phyloP scores from a whole-genome alignment of 2,329 filamentous ascomycete genomes.

The Diaporthe helianthi region DNA sequence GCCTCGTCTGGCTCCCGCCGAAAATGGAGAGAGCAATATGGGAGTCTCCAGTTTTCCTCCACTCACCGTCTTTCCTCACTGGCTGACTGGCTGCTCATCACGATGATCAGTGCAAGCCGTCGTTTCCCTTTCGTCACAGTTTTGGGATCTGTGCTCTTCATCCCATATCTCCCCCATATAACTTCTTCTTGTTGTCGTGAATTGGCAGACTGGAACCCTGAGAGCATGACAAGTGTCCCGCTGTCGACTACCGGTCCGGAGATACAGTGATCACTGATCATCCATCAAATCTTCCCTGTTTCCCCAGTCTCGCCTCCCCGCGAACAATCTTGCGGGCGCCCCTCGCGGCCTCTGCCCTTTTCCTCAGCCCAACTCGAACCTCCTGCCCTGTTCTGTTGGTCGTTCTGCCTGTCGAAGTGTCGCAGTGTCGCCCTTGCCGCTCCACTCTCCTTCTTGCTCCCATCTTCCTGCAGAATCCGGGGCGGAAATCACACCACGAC shows the following conservation, averaged over 20 bases:
- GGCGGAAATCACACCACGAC: conserved; percentile 32
- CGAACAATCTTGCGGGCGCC: conserved; percentile 25
- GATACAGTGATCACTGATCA: conserved; percentile 18
- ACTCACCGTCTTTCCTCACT: conserved; percentile 33
- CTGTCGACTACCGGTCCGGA: background rate
- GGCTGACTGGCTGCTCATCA: conserved; percentile 31
- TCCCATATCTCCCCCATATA: background rate
- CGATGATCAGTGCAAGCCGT: conserved; percentile 24
- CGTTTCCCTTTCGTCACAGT: conserved; percentile 25
- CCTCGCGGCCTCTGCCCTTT: conserved; percentile 12
- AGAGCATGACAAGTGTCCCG: conserved; percentile 9
- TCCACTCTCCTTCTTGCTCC: conserved; percentile 17
- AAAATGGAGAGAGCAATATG: conserved; percentile 21
- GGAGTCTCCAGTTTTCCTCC: conserved; percentile 27
- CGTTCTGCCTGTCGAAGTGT: conserved; percentile 28
- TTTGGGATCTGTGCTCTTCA: conserved; percentile 6
- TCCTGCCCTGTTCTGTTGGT: conserved; percentile 22
- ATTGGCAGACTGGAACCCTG: background rate
- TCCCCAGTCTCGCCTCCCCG: conserved; percentile 8
- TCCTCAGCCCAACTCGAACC: background rate
- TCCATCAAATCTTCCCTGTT: conserved; percentile 16
- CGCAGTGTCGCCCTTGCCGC: conserved; percentile 15
- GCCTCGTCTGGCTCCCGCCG: conserved; percentile 25
- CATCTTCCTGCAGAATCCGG: conserved; percentile 21
- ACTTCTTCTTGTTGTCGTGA: background rate